Evolutionary conservation across 352 stramenopile species (phyloP).

Genomic region (Phytopythium chamaehyphon): DNA sequence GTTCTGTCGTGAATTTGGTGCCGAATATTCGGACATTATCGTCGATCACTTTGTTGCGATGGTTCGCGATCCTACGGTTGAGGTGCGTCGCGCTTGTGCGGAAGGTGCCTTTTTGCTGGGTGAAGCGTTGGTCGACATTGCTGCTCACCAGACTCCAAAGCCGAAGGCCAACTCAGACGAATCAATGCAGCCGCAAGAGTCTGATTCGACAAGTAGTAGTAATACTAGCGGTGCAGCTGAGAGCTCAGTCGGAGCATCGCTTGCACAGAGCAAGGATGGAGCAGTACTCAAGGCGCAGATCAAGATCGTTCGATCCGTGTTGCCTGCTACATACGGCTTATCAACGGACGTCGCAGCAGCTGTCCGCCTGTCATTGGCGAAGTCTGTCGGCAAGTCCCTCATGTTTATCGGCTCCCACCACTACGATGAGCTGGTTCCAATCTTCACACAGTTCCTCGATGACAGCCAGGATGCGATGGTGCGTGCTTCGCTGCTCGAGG

Average conservation of each 20-base stretch:
- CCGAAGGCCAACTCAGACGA: neutral
- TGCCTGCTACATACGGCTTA: slow-evolving; percentile 74
- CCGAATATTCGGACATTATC: slow-evolving; percentile 80
- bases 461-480: slow-evolving; percentile 78
- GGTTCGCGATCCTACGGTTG: slow-evolving; percentile 77
- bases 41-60: slow-evolving; percentile 87
- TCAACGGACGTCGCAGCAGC: slow-evolving; percentile 75
- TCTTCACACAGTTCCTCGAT: slow-evolving; percentile 80
- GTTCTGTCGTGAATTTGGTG: slow-evolving; percentile 76
- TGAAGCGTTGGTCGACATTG: slow-evolving; percentile 52
- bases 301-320: slow-evolving; percentile 78
- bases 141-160: slow-evolving; percentile 17
- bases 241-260: neutral
- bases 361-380: slow-evolving; percentile 67
- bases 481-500: slow-evolving; percentile 73
- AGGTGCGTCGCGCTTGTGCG: slow-evolving; percentile 74
- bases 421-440: slow-evolving; percentile 79
- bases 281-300: slow-evolving; percentile 52
- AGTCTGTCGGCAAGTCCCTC: slow-evolving; percentile 71
- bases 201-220: neutral
- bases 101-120: slow-evolving; percentile 63
- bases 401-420: slow-evolving; percentile 58
- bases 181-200: neutral
- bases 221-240: neutral
- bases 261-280: slow-evolving; percentile 21